Base-by-base conservation (phyloP, 306 rosid species). In the Elaeagnus macrophylla region DNA sequence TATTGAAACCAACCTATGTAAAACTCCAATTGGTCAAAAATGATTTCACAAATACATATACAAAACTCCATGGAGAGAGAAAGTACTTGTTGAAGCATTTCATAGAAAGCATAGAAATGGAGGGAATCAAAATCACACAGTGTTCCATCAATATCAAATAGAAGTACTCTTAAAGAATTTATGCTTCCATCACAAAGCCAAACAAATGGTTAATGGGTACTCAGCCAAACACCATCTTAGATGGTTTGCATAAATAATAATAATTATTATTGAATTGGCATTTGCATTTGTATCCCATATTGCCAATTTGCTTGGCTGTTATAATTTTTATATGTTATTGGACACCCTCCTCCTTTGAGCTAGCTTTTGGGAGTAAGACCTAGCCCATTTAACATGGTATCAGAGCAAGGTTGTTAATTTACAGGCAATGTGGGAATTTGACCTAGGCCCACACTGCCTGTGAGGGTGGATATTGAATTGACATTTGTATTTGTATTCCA, bases 81-180 rank as follows among this genome's bases (percentile, higher is more conserved):
- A 32, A 41, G 57, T 38, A 79, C 80, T 67, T 71, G 62, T 65
- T 67, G 70, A 75, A 79, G 84, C 75, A 71, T 67, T 53, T 64
- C 42, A 13, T 67, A 65, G 57, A 64, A 79, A 51, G 81, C 80
- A 25, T 51, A 39, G 39, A 58, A 74, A 35, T 74, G 77, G 47
- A 67, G 53, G 12, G 80, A 80, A 59, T 74, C 75, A 11, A 75
- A 74, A 60, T 74, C 83, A 46, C 80, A 74, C 37, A 78, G 47
- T 17, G 75, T 78, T 56, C 80, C 83, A 59, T 78, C 80, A 41
- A 78, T 71, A 45, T 78, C 80, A 53, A 78, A 78, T 20, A 74
- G 75, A 71, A 79, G 65, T 12, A 75, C 77, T 65, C 74, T 44
- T 6, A 74, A 65, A 54, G 72, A 59, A 25, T 43, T 25, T 16